These are phyloP conservation scores for Thraustochytrium sp. DNA, from an alignment of 352 stramenopile genomes.

Conservation along the genomic window DNA sequence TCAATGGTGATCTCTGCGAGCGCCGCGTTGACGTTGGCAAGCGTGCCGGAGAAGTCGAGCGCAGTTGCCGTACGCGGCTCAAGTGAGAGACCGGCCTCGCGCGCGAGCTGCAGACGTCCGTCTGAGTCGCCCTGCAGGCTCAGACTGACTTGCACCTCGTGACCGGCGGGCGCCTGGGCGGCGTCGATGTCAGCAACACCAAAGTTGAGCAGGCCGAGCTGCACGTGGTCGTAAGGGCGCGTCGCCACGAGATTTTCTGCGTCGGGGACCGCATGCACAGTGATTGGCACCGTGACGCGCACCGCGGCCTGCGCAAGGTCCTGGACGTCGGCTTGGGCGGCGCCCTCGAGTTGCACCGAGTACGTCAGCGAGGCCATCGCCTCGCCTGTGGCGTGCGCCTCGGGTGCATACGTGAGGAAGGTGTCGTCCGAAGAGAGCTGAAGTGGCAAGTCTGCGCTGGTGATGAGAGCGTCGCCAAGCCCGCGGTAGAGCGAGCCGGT, in stretches of 20 bases:
- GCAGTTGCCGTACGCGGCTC: background rate
- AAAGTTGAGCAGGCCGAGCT: background rate
- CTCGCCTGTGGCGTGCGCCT: background rate
- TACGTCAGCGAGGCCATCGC: background rate
- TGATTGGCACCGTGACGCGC: background rate
- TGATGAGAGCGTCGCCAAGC: background rate
- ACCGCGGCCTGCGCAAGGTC: background rate
- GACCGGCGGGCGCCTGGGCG: background rate
- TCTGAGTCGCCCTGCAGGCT: background rate
- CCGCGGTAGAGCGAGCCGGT: background rate
- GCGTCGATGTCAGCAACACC: background rate
- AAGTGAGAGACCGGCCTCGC: background rate
- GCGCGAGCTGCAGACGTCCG: background rate
- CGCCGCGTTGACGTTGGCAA: background rate
- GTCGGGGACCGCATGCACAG: background rate
- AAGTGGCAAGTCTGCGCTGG: background rate
- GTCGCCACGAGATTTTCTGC: background rate
- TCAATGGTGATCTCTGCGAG: background rate
- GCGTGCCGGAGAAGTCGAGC: background rate
- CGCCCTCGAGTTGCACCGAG: background rate
- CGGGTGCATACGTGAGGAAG: background rate
- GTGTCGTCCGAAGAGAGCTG: background rate
- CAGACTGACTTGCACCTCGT: background rate
- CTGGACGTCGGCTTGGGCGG: too few relatives aligned
- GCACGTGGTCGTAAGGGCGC: background rate